phyloP scores from a whole-genome alignment of 225 moss, liverwort and hornwort species.

The Pleurozium schreberi region DNA sequence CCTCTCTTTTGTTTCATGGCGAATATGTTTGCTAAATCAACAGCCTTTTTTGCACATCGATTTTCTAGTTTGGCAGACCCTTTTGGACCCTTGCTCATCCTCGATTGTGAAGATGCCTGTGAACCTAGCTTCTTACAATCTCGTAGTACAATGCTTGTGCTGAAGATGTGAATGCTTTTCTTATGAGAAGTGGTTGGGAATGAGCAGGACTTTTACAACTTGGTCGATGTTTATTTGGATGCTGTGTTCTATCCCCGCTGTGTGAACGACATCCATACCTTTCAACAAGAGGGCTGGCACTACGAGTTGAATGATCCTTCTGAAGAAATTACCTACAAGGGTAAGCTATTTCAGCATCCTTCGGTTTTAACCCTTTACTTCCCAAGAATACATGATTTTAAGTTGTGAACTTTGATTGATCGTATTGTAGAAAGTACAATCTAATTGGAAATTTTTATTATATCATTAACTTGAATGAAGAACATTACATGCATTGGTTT shows the following conservation, averaged over 20 bases:
- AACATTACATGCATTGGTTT: too few relatives aligned
- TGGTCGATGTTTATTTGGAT: slow-evolving; percentile 98
- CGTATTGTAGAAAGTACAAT: too few relatives aligned
- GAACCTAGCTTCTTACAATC: background rate
- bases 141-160: background rate
- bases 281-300: slow-evolving; percentile 99
- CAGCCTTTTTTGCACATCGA: too few relatives aligned
- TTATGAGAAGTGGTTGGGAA: background rate
- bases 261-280: slow-evolving; percentile 76
- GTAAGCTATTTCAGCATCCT: slow-evolving; percentile 16
- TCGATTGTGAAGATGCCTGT: background rate
- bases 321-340: slow-evolving; percentile 90
- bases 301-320: slow-evolving; percentile 92
- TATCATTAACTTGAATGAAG: too few relatives aligned
- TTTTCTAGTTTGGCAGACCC: background rate
- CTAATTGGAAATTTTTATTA: too few relatives aligned
- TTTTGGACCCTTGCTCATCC: background rate
- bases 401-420: too few relatives aligned
- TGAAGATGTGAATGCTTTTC: background rate
- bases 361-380: too few relatives aligned
- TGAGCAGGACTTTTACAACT: slow-evolving; percentile 87
- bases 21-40: background rate
- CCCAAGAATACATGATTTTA: too few relatives aligned
- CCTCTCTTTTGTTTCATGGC: background rate
- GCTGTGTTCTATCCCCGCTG: slow-evolving; percentile 92